phyloP scores from a whole-genome alignment of 768 basidiomycete species.

The Mycena leptocephala region DNA sequence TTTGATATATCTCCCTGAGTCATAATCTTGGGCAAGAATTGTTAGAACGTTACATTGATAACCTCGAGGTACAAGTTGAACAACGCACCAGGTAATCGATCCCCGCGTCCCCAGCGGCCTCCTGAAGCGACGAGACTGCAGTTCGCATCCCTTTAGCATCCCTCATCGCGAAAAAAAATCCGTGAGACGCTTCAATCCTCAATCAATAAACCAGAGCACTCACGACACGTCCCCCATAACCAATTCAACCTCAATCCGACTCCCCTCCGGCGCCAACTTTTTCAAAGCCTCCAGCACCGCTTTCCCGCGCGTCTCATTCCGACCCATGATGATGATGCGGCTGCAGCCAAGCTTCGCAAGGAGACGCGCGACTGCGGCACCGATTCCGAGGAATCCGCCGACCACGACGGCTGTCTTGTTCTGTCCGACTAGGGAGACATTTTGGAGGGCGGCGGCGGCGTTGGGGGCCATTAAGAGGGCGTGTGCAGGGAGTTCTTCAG shows the following conservation, averaged over 20 bases:
- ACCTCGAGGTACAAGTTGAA: too few relatives aligned
- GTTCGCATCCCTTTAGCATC: background rate
- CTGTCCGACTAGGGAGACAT: slow-evolving; percentile 3
- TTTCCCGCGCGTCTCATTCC: background rate
- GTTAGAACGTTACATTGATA: too few relatives aligned
- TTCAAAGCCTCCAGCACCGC: background rate
- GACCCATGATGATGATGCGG: slow-evolving; percentile 6
- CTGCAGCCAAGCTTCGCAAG: slow-evolving; percentile 15
- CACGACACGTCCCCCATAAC: slow-evolving; percentile 5
- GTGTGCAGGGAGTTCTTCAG: too few relatives aligned
- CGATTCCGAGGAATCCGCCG: slow-evolving; percentile 15
- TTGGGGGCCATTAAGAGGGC: background rate
- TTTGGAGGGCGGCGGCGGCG: background rate
- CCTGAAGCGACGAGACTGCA: background rate
- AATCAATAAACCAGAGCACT: background rate
- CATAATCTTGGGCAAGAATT: too few relatives aligned
- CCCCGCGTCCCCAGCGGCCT: background rate
- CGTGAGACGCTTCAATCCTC: background rate
- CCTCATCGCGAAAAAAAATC: background rate
- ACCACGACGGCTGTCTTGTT: slow-evolving; percentile 25
- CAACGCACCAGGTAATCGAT: slow-evolving; percentile 13
- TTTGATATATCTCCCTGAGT: too few relatives aligned
- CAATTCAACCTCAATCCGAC: background rate
- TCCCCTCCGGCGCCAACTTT: background rate
- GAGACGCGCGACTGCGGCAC: slow-evolving; percentile 6